Base-by-base conservation (phyloP, 805 yeast species). In the Metschnikowia noctiluminum region DNA sequence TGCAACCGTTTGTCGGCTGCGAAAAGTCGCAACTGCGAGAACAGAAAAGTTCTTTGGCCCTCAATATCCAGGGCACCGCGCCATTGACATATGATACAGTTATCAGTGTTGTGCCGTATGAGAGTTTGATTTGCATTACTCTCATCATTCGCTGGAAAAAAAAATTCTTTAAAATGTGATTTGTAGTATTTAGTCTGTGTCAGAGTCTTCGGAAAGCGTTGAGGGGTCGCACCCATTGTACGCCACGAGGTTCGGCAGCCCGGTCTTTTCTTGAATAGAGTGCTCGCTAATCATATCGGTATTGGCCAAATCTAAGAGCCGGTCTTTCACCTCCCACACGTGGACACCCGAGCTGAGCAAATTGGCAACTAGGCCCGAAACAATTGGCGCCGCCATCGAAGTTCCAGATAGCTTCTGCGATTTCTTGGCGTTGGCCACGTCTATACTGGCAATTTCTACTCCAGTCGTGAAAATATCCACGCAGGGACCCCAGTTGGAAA, bases 401-500 rank as follows among this genome's bases (percentile, higher is more conserved):
- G 60, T 56, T 8, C 60, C 60, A 5, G 55, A 47, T 3, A 48
- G 55, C 14, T 27, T 43, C 35, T 45, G 54, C 14, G 55, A 53
- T 27, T 48, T 42, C 15, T 56, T 43, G 12, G 45, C 39, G 21
- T 63, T 56, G 31, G 60, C 55, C 36, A 69, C 70, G 10, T 79
- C 72, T 12, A 85, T 71, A 46, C 91, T 84, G 28, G 73, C 69
- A 2, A 89, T 84, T 13, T 71, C 69, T 0, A 83, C 84, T 0
- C 98, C 98, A 42, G 92, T 80, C 0, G 97, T 89, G 66, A 87
- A 85, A 0, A 89, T 73, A 60, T 89, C 89, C 7, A 91, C 95
- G 65, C 97, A 92, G n/a, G 74, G 71, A 0, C 98, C 97, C 90
- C 91, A 88, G 62, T 92, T 91, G n/a, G 94, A 80, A 59, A 92